Percentiles rank a stretch among this genome's conserved stretches.
phyloP scores from a whole-genome alignment of 345 rosid genomes.

The Euphorbia tirucalli region DNA sequence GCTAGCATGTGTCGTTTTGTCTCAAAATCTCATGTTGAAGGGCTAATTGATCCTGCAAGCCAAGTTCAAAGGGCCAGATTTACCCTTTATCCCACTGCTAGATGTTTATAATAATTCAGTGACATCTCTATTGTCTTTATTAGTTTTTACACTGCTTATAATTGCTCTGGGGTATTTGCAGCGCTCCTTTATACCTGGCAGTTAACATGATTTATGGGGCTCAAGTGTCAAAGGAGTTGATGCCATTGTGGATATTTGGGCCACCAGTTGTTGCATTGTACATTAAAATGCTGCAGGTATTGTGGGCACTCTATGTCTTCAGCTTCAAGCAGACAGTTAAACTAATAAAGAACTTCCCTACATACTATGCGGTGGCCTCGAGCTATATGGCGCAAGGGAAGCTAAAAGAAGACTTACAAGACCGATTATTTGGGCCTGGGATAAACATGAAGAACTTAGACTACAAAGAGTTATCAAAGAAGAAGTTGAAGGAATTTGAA shows the following conservation, averaged over 20 bases:
- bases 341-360: slow-evolving; percentile 53
- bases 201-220: slow-evolving; percentile 61
- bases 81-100: neutral
- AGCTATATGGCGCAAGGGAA: slow-evolving; percentile 55
- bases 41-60: too few relatives aligned
- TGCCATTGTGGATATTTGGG: slow-evolving; percentile 81
- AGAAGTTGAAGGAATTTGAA: slow-evolving; percentile 50
- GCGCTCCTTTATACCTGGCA: slow-evolving; percentile 63
- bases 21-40: too few relatives aligned
- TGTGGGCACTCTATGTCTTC: slow-evolving; percentile 68
- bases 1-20: too few relatives aligned
- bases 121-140: neutral
- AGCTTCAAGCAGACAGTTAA: slow-evolving; percentile 62
- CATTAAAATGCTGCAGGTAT: slow-evolving; percentile 60
- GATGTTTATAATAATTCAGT: neutral
- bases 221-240: slow-evolving; percentile 76
- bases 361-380: slow-evolving; percentile 46
- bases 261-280: slow-evolving; percentile 66
- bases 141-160: slow-evolving; percentile 15
- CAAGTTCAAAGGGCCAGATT: too few relatives aligned
- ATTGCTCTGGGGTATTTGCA: slow-evolving; percentile 35
- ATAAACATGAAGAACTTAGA: slow-evolving; percentile 56
- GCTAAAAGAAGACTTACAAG: slow-evolving; percentile 53
- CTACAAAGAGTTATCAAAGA: slow-evolving; percentile 54
- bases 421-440: slow-evolving; percentile 52